Percentiles rank a stretch among this genome's conserved stretches.
Evolutionary conservation across 805 yeast species (phyloP).

Genomic region (Myxozyma melibiosi): DNA sequence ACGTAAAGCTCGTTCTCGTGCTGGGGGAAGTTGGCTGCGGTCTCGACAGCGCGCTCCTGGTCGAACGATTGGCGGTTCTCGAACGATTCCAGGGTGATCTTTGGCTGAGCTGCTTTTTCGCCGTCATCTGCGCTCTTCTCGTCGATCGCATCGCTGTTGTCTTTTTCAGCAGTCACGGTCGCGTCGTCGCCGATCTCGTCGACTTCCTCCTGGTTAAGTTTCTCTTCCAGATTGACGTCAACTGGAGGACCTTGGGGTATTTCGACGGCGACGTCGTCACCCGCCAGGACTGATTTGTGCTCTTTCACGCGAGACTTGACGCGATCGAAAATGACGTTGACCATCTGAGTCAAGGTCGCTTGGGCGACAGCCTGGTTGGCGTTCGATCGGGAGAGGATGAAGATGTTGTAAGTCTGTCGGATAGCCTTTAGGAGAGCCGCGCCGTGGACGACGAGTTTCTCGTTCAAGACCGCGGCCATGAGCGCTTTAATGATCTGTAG

Average conservation of each 20-base stretch:
- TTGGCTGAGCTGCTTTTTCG: constrained; percentile 11
- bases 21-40: constrained; percentile 44
- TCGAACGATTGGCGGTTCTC: constrained; percentile 40
- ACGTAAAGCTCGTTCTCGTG: constrained; percentile 68
- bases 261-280: constrained; percentile 24
- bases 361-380: constrained; percentile 93
- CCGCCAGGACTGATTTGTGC: background rate
- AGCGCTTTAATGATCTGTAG: constrained; percentile 90
- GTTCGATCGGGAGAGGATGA: constrained; percentile 77
- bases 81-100: constrained; percentile 40
- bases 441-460: constrained; percentile 84
- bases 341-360: constrained; percentile 89
- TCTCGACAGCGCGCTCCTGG: constrained; percentile 39
- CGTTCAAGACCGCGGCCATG: constrained; percentile 82
- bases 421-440: constrained; percentile 85
- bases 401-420: constrained; percentile 90
- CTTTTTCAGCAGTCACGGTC: constrained; percentile 7
- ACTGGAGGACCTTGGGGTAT: constrained; percentile 19
- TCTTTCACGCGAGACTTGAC: constrained; percentile 46
- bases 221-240: constrained; percentile 6
- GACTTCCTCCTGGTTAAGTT: constrained; percentile 15
- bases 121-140: background rate
- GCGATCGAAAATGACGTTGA: constrained; percentile 80
- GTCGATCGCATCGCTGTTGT: background rate
- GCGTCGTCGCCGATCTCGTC: constrained; percentile 22